Evolutionary conservation across 2,329 filamentous ascomycete species (phyloP), one percentile per base, ranked within the genome.

Genomic region (Aureobasidium melanogenum): DNA sequence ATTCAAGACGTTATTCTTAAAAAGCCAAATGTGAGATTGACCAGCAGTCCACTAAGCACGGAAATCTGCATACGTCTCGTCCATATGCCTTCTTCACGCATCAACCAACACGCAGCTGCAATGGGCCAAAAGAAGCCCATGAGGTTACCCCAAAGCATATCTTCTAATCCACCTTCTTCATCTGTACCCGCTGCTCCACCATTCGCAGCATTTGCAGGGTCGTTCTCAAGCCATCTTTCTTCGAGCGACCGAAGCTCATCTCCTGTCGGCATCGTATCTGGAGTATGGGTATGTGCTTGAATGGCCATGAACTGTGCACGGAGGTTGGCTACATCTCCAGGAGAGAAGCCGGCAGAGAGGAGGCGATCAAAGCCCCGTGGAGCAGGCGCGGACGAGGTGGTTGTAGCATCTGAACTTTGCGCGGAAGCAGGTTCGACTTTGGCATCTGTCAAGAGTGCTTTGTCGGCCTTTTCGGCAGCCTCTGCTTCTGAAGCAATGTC

Each of bases 71-170:
- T 88, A 69, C 92, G 81, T 69, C 88, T 85, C 63, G 86, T 88
- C 84, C 91, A 96, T 63, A 97, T 86, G 0, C 89, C 91, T 62
- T 94, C 89, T 73, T 96, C 90, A 63, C 92, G 81, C 66, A 93
- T 82, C 54, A 95, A 77, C 91, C 92, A 97, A 57, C 88, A 85
- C 61, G 93, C 78, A 68, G 89, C 91, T 0, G 90, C 93, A 10
- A 97, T 74, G 4, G 94, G 94, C 84, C 93, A 97, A 72, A 99
- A 88, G 78, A 97, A 99, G 0, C 94, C 94, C 69, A 94, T 89
- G 63, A 95, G 78, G 73, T 94, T 90, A 5, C 92, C 94, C 75
- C 87, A 89, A 62, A 97, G 80, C 77, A 97, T 84, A 69, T 95
- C 87, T 69, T 97, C 93, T 47, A 96, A 77, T 12, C 88, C 82